Evolutionary conservation across 257 asterid genomes (phyloP), one percentile per base, ranked within the genome.

Genomic region (Solanum ahanhuiri): DNA sequence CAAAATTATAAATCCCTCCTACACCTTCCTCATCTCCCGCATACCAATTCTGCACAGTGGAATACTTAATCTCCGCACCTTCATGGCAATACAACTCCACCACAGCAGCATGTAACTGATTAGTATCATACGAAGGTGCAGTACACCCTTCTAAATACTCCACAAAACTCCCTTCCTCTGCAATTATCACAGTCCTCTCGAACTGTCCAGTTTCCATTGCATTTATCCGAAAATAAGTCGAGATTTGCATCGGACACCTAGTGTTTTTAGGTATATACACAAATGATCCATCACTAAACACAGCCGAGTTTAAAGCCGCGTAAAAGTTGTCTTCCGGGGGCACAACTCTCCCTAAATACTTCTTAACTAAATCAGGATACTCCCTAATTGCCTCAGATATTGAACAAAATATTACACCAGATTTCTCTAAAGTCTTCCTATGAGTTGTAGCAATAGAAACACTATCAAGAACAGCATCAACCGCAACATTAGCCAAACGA

Each of bases 161-260:
- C 84, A 97, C 98, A 57, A 93, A 95, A 81, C 98, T 97, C 51
- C 98, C 97, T 79, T 95, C 98, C 1, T 97, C 98, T 0, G 98
- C 98, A 6, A 97, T 90, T 77, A 97, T 97, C 92, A 97, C 81
- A 3, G 99, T 97, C 90, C 99, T 94, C 93, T 97, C 99, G 43
- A 97, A 97, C 87, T 97, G 99, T 3, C 98, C 99, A 0, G 99
- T 97, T 83, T 97, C 99, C 98, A 93, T 91, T 1, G 99, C 99
- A 45, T 97, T 97, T 89, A 97, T 97, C 87, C 98, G 89, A 87
- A 97, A 97, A 77, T 97, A 97, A 0, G 99, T 97, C 2, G 98
- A 97, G 58, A 97, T 97, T 82, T 92, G 98, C 99, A 95, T 97
- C 0, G 99, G 98, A 71, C 98, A 97, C 93, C 86, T 95, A 0